Base-by-base conservation (phyloP, 768 basidiomycete species). In the Rhodocollybia butyracea region DNA sequence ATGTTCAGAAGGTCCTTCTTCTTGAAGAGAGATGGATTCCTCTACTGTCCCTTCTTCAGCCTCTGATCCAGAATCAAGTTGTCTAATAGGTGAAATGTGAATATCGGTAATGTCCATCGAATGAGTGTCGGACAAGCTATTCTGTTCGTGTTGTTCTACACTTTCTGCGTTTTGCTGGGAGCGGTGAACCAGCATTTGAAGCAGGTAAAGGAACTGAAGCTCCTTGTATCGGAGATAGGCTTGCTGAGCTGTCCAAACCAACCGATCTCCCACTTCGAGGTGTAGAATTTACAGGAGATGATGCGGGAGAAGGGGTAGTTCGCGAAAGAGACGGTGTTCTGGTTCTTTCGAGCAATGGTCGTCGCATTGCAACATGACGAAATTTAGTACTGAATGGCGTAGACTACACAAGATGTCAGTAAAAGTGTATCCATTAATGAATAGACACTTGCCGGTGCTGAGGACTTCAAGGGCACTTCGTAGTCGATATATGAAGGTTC, bases 301-400 rank as follows among this genome's bases (percentile, higher is more conserved):
- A 83, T 0, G 77, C 74, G 22, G 75, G 76, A 1, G 84, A 84
- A 31, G 83, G 78, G 0, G 79, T 76, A 1, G 84, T 86, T 48
- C 78, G 79, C 7, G 87, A 80, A 8, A 89, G 73, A 2, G 86
- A 88, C 4, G 87, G 87, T 4, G 86, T 88, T 26, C 86, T 81
- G 19, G 75, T 48, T 24, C 50, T 73, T 27, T 83, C 77, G 19
- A 75, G 62, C 34, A 76, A 63, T 17, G 80, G 76, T 54, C 76
- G 77, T 30, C 86, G 81, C 46, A 85, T 59, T 12, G 80, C 77
- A 26, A 88, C 80, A 62, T 88, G 84, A 10, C 83, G 82, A 65
- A 77, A 84, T 58, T 80, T 86, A 12, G 31, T 36, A 58, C 84
- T 78, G 39, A 78, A 74, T 12, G 85, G 83, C 12, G 86, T 86